Evolutionary conservation across 2,329 filamentous ascomycete genomes (phyloP).

Genomic region (Pestalotiopsis fici): DNA sequence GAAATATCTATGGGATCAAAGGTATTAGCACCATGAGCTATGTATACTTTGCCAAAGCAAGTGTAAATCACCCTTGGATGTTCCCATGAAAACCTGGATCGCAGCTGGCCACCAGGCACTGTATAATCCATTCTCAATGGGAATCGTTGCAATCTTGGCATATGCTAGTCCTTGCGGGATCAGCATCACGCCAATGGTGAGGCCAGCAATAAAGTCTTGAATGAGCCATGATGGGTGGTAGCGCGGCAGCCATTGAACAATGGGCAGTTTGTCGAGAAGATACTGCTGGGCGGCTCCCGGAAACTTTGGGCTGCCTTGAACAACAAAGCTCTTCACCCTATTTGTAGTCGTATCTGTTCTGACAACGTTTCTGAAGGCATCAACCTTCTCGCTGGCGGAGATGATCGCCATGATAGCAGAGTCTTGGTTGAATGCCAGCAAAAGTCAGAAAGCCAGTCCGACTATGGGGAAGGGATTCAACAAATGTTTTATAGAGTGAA

Average conservation of each 20-base stretch:
- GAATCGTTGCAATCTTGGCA: conserved; percentile 62
- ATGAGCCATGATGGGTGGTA: conserved; percentile 63
- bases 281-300: conserved; percentile 58
- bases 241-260: conserved; percentile 62
- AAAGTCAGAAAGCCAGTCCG: too few relatives aligned
- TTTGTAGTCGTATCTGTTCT: conserved; percentile 38
- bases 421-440: neutral
- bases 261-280: conserved; percentile 60
- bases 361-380: conserved; percentile 30
- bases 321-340: conserved; percentile 29
- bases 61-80: conserved; percentile 53
- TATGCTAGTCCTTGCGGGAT: conserved; percentile 65
- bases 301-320: conserved; percentile 33
- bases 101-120: conserved; percentile 60
- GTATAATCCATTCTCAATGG: conserved; percentile 61
- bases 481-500: neutral
- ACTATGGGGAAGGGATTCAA: neutral
- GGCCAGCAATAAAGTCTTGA: conserved; percentile 62
- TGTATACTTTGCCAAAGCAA: neutral
- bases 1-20: conserved; percentile 49
- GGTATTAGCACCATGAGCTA: conserved; percentile 3
- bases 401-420: conserved; percentile 3
- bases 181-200: conserved; percentile 61
- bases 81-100: conserved; percentile 61
- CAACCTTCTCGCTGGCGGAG: conserved; percentile 11